phyloP scores from a whole-genome alignment of 345 rosid genomes.

The Gynandropsis gynandra region DNA sequence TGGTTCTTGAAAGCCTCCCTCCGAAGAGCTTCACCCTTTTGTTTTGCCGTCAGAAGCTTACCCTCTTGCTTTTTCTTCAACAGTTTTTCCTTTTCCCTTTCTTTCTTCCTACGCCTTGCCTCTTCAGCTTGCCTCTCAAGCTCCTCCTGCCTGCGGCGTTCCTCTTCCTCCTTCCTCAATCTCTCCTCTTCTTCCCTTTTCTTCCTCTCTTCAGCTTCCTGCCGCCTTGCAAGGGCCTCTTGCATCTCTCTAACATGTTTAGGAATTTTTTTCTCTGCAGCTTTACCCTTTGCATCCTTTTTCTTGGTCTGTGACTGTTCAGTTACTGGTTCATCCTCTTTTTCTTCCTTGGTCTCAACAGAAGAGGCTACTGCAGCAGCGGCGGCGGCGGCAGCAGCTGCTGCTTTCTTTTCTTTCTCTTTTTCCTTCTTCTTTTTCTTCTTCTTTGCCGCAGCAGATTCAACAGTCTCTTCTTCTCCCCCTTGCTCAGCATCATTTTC shows the following conservation, averaged over 20 bases:
- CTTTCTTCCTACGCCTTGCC: slow-evolving; percentile 79
- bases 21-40: slow-evolving; percentile 83
- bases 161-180: slow-evolving; percentile 89
- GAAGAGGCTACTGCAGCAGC: slow-evolving; percentile 32
- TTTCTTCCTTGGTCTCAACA: slow-evolving; percentile 42
- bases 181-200: slow-evolving; percentile 86
- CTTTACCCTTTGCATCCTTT: slow-evolving; percentile 68
- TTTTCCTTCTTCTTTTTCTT: slow-evolving; percentile 87
- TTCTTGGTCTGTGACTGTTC: slow-evolving; percentile 50
- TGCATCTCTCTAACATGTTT: slow-evolving; percentile 97
- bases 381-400: slow-evolving; percentile 43
- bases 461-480: slow-evolving; percentile 61
- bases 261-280: slow-evolving; percentile 77
- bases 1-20: slow-evolving; percentile 82
- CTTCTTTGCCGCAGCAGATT: slow-evolving; percentile 83
- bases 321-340: slow-evolving; percentile 36
- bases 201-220: slow-evolving; percentile 74
- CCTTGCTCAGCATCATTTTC: slow-evolving; percentile 53
- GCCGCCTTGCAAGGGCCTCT: slow-evolving; percentile 74
- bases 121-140: slow-evolving; percentile 90
- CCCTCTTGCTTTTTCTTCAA: slow-evolving; percentile 90
- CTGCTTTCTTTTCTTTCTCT: slow-evolving; percentile 64
- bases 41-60: slow-evolving; percentile 75
- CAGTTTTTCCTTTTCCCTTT: slow-evolving; percentile 81
- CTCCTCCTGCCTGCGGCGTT: slow-evolving; percentile 68